Evolutionary conservation across 768 basidiomycete genomes (phyloP).

Genomic region (Pleurotus djamor): DNA sequence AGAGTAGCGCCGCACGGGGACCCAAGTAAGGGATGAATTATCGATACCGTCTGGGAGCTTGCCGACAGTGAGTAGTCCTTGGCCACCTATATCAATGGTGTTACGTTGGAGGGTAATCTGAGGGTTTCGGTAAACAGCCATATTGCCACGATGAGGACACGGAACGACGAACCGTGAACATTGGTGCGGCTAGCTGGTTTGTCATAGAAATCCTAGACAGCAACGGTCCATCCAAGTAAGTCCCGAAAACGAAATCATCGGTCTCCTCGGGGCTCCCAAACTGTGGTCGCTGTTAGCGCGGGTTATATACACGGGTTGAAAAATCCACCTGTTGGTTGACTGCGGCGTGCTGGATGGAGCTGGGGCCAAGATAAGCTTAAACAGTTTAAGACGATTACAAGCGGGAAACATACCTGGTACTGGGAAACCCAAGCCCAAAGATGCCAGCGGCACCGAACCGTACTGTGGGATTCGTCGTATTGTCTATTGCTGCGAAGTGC

Average conservation of each 20-base stretch:
- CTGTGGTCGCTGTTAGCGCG: conserved; percentile 8
- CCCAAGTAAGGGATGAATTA: conserved; percentile 64
- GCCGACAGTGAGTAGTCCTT: conserved; percentile 62
- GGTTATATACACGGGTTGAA: not conserved
- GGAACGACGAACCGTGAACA: conserved; percentile 54
- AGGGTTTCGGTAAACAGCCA: not conserved
- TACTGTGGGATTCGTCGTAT: conserved; percentile 58
- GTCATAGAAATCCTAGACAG: conserved; percentile 45
- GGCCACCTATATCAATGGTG: conserved; percentile 54
- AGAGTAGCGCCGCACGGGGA: conserved; percentile 57
- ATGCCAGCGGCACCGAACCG: conserved; percentile 58
- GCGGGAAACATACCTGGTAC: conserved; percentile 45
- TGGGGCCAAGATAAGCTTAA: conserved; percentile 1
- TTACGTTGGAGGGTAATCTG: conserved; percentile 56
- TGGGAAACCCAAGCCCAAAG: conserved; percentile 67
- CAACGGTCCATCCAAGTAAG: conserved; percentile 39
- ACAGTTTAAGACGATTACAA: not conserved
- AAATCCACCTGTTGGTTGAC: conserved; percentile 17
- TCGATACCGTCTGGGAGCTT: conserved; percentile 53
- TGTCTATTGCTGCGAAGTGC: conserved; percentile 52
- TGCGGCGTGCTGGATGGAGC: conserved; percentile 9
- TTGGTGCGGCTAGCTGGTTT: conserved; percentile 37
- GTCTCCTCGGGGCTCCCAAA: conserved; percentile 19
- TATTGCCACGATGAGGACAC: not conserved
- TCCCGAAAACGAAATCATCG: conserved; percentile 33